These are phyloP conservation scores for Caloboletus inedulis DNA, from an alignment of 1,284 basidiomycete genomes.

Conservation along the genomic window DNA sequence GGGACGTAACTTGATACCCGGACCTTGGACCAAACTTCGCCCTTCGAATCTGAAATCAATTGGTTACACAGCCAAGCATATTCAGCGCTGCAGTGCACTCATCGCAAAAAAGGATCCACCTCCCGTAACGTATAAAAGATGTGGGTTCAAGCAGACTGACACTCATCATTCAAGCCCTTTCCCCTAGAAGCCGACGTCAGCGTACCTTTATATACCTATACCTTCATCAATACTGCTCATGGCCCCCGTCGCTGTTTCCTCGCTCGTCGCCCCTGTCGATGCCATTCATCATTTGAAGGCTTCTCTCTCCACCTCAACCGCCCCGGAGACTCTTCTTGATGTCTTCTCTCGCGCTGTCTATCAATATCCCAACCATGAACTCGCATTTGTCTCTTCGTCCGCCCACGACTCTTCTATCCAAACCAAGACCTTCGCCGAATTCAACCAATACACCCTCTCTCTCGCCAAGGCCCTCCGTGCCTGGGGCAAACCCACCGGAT, in stretches of 20 bases:
- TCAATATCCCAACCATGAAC: conserved; percentile 26
- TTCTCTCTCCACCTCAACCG: conserved; percentile 3
- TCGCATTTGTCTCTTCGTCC: conserved; percentile 30
- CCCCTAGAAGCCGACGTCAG: conserved; percentile 6
- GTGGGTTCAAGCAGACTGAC: background rate
- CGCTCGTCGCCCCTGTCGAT: conserved; percentile 4
- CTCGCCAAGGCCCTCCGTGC: conserved; percentile 20
- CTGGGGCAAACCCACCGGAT: conserved; percentile 28
- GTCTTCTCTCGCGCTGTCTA: conserved; percentile 21
- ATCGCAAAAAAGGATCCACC: background rate
- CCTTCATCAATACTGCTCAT: conserved; percentile 8
- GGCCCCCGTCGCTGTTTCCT: conserved; percentile 15
- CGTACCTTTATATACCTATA: background rate
- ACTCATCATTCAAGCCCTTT: background rate
- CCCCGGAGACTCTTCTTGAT: conserved; percentile 23
- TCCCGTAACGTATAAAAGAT: conserved; percentile 15
- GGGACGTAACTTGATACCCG: conserved; percentile 6
- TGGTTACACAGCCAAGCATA: background rate
- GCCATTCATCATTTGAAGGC: conserved; percentile 14
- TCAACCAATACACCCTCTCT: conserved; percentile 17
- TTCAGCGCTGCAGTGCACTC: background rate
- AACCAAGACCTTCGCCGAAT: conserved; percentile 30
- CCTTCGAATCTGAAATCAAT: background rate
- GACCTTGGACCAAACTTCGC: background rate
- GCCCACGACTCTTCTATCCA: conserved; percentile 32